These are phyloP conservation scores for Penicillium sp. DNA, from an alignment of 2,329 filamentous ascomycete species.

Conservation along the genomic window DNA sequence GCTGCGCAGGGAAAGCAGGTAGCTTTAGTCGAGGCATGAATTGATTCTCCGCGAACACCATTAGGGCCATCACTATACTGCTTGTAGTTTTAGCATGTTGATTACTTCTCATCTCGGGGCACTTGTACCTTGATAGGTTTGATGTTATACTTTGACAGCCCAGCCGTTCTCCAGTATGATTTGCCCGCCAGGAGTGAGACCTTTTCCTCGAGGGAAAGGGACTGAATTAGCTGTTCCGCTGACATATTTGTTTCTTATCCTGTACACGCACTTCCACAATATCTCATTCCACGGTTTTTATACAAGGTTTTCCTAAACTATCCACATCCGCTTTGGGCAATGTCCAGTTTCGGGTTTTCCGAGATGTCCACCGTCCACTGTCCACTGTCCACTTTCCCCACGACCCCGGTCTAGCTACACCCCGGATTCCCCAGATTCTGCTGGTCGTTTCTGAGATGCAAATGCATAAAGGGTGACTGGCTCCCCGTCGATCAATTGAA, in stretches of 20 bases:
- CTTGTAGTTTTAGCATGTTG: background rate
- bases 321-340: conserved; percentile 2
- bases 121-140: background rate
- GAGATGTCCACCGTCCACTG: conserved; percentile 9
- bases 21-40: background rate
- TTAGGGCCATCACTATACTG: background rate
- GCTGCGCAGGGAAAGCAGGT: background rate
- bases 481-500: background rate
- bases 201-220: conserved; percentile 3
- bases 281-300: background rate
- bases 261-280: background rate
- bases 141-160: background rate
- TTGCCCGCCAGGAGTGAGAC: background rate
- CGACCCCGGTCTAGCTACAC: background rate
- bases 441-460: background rate
- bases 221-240: background rate
- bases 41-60: background rate
- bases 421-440: conserved; percentile 16
- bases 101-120: background rate
- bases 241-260: background rate
- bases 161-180: background rate
- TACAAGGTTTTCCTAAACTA: background rate
- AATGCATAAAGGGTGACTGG: background rate
- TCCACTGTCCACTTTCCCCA: conserved; percentile 12
- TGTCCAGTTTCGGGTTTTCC: conserved; percentile 13